Conservation (phyloP, 441 rosid species). For the Geranium incanum region DNA sequence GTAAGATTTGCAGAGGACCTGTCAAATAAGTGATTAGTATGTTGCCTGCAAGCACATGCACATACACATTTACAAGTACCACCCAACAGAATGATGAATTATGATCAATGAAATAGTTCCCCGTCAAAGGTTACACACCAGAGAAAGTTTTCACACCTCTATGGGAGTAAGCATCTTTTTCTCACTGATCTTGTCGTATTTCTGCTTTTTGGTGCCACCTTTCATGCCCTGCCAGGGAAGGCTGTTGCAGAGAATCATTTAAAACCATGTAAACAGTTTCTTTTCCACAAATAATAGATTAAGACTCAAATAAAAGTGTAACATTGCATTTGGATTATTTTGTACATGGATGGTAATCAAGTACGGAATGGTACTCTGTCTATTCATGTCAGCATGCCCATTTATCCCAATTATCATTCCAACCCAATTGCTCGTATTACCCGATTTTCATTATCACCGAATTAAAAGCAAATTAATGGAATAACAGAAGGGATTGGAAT, state of each 20-base stretch:
- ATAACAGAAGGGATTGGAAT: neutral
- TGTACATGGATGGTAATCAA: neutral
- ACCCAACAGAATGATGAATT: neutral
- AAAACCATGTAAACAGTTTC: conserved; percentile 4
- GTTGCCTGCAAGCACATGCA: neutral
- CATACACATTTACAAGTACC: neutral
- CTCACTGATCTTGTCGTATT: conserved; percentile 84
- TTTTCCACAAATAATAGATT: neutral
- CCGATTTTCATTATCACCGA: neutral
- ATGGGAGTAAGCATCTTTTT: conserved; percentile 76
- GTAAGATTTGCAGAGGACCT: conserved; percentile 88
- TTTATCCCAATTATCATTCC: neutral
- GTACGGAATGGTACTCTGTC: neutral
- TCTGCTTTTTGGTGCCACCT: conserved; percentile 90
- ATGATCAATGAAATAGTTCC: neutral
- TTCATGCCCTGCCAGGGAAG: conserved; percentile 92
- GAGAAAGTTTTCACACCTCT: conserved; percentile 41
- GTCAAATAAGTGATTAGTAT: conserved; percentile 15
- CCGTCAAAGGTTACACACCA: neutral
- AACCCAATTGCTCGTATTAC: neutral
- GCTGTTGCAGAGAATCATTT: conserved; percentile 34
- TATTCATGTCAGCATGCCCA: neutral
- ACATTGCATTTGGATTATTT: neutral
- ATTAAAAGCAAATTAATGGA: neutral
- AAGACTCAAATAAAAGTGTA: neutral